phyloP scores from a whole-genome alignment of 2,329 filamentous ascomycete genomes.

The Fusarium virguliforme region DNA sequence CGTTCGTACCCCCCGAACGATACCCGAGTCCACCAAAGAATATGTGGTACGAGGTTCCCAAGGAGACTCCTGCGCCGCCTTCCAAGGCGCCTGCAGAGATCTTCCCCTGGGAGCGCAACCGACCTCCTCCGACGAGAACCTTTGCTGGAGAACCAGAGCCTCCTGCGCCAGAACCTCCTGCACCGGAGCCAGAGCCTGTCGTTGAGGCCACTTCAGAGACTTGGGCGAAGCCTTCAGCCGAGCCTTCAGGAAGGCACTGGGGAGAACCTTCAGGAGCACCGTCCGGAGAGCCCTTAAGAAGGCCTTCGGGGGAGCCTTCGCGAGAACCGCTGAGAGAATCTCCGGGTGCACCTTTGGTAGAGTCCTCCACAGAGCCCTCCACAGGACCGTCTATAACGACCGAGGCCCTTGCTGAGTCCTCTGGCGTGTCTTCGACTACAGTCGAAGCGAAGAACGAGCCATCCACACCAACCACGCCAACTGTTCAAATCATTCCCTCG shows the following conservation, averaged over 20 bases:
- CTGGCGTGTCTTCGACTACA: conserved; percentile 55
- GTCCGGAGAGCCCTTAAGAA: neutral
- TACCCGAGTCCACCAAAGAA: conserved; percentile 89
- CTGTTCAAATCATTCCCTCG: conserved; percentile 63
- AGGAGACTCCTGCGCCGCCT: conserved; percentile 69
- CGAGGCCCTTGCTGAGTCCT: conserved; percentile 53
- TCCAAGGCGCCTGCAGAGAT: conserved; percentile 76
- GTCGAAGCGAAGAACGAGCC: conserved; percentile 58
- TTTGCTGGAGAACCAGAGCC: conserved; percentile 62
- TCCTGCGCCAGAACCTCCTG: neutral
- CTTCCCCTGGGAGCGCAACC: conserved; percentile 90
- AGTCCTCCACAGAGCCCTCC: conserved; percentile 10
- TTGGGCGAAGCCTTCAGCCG: conserved; percentile 13
- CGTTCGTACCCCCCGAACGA: conserved; percentile 82
- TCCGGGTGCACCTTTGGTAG: neutral
- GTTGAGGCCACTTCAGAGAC: conserved; percentile 47
- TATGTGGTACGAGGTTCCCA: conserved; percentile 91
- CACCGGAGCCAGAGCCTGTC: conserved; percentile 29
- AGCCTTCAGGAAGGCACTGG: neutral
- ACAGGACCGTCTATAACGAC: conserved; percentile 33
- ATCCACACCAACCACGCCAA: conserved; percentile 66
- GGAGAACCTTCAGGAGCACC: neutral
- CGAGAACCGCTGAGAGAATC: neutral
- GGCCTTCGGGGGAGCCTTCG: neutral
- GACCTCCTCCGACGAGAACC: conserved; percentile 74